Evolutionary conservation across 257 asterid species (phyloP).

Genomic region (Paraleonurus japonicus): DNA sequence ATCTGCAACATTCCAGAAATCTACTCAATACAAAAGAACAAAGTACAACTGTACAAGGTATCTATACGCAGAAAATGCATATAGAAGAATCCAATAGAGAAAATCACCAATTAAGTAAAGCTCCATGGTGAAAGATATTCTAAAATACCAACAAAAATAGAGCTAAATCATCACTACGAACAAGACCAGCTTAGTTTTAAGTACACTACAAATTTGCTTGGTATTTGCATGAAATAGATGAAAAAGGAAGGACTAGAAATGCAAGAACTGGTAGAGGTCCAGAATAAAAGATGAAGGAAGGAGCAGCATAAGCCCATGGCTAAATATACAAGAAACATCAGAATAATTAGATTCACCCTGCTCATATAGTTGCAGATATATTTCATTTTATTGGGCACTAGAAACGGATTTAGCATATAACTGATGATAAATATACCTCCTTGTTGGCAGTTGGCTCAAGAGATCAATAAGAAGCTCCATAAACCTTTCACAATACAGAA

Average conservation of each 20-base stretch:
- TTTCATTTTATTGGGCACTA: not conserved
- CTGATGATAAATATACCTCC: conserved; percentile 56
- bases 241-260: conserved; percentile 5
- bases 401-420: conserved; percentile 12
- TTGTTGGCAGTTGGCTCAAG: conserved; percentile 96
- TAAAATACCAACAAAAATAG: not conserved
- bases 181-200: not conserved
- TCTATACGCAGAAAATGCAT: conserved; percentile 1
- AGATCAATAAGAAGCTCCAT: conserved; percentile 98
- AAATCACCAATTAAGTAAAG: not conserved
- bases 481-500: conserved; percentile 92
- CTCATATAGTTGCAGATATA: not conserved
- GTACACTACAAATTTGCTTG: conserved; percentile 8
- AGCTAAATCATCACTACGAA: conserved; percentile 2
- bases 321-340: conserved; percentile 11
- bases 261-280: not conserved
- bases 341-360: conserved; percentile 18
- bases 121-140: conserved; percentile 7
- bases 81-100: conserved; percentile 9
- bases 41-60: not conserved
- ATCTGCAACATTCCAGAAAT: not conserved
- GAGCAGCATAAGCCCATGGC: conserved; percentile 14
- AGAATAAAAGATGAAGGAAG: conserved; percentile 2
- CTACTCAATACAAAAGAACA: conserved; percentile 13
- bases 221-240: not conserved